Base-by-base conservation (phyloP, 2,329 filamentous ascomycete genomes). In the Diaporthe vaccinii region DNA sequence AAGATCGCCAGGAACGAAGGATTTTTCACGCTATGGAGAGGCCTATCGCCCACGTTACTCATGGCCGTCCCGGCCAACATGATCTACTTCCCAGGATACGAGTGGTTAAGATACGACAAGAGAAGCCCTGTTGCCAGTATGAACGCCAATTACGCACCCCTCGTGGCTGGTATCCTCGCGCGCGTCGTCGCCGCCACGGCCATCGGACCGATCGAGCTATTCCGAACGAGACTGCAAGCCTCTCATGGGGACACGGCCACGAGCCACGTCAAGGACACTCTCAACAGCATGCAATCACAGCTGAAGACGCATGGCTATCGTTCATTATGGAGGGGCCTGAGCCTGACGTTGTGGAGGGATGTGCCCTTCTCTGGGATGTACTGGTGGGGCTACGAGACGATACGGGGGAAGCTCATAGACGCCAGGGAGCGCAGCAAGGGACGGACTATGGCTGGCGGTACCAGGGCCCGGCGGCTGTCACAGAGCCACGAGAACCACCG, bases 81-180 rank as follows among this genome's bases (percentile, higher is more conserved):
- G 79, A 98, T 99, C 78, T 99, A 99, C 85, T 98, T 98, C 81
- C 97, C 97, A 17, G 97, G 97, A 53, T 99, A 99, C 84, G 97
- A 99, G 82, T 98, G 95, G 93, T 84, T 99, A 75, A 92, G 97
- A 49, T 94, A 90, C 78, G 93, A 94, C 80, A 86, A 87, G 1
- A 86, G 85, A 57, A 98, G 94, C 79, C 96, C 95, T 0, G 90
- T 98, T 77, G 89, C 89, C 49, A 87, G 87, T 57, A 79, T 93
- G 14, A 89, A 90, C 20, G 94, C 96, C 78, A 89, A 91, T 12
- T 95, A 94, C 79, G 92, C 94, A 8, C 95, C 97, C 0, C 88
- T 99, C 1, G 87, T 94, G 0, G 95, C 95, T 3, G 97, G 97
- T 1, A 91, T 94, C 6, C 85, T 90, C 1, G 96, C 97, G 1